Base-by-base conservation (phyloP, 2,329 filamentous ascomycete species). In the Alternaria arbusti region DNA sequence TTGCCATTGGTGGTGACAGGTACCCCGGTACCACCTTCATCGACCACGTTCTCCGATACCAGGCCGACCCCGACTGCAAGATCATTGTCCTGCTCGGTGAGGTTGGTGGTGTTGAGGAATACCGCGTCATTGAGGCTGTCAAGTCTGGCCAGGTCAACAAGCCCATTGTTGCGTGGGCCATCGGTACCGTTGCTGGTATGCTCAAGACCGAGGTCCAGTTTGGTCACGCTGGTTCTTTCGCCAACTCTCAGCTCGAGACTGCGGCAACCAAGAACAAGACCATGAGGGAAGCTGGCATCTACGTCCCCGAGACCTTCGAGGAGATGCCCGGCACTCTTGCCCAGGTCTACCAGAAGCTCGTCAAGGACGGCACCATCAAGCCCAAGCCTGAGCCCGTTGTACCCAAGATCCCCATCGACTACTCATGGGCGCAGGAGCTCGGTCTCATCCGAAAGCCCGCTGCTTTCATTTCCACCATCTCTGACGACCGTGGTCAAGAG, bases 151-250 rank as follows among this genome's bases (percentile, higher is more conserved):
- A 88, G 80, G 97, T 99, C 82, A 99, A 91, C 82, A 99, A 99
- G 90, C 96, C 96, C 77, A 96, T 99, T 78, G 94, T 99, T 66
- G 96, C 96, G 46, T 99, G 96, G 96, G 96, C 96, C 73, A 99
- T 99, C 79, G 96, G 96, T 87, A 99, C 96, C 76, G 97, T 96
- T 83, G 96, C 96, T 69, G 95, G 93, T 88, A 96, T 99, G 94
- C 97, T 99, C 88, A 98, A 97, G 91, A 99, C 96, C 44, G 96
- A 99, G 87, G 96, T 99, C 49, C 96, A 99, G 84, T 99, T 99
- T 85, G 96, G 96, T 79, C 96, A 99, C 86, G 96, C 96, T 77
- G 96, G 96, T 84, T 94, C 96, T 58, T 97, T 97, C 74, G 96
- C 96, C 87, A 99, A 99, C 90, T 99, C 96, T 63, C 92, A 97